These are phyloP conservation scores for Gaillardinia entomophila DNA, from an alignment of 805 yeast genomes.

Conservation along the genomic window DNA sequence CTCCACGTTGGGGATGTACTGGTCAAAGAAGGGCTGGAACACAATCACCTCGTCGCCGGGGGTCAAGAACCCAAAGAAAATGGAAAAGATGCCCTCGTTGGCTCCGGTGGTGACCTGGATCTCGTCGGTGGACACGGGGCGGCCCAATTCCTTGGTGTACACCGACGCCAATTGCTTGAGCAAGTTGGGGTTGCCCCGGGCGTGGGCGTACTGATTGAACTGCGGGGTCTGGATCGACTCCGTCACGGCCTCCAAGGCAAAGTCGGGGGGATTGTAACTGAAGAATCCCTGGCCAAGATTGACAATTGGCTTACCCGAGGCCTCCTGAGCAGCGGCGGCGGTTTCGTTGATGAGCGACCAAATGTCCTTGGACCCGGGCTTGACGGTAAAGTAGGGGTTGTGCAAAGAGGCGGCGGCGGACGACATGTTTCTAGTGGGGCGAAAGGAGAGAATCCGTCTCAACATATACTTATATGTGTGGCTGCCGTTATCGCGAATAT, in stretches of 20 bases:
- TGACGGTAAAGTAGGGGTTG: constrained; percentile 56
- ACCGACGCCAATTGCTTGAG: constrained; percentile 63
- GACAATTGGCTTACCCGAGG: constrained; percentile 68
- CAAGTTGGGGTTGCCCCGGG: constrained; percentile 79
- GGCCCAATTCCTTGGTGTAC: constrained; percentile 63
- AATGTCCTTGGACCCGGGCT: constrained; percentile 75
- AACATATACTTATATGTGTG: too few relatives aligned
- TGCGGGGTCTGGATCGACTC: constrained; percentile 67
- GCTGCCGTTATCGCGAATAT: too few relatives aligned
- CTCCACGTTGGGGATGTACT: constrained; percentile 90
- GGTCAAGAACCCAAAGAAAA: constrained; percentile 77
- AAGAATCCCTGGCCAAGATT: constrained; percentile 97
- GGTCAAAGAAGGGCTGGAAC: constrained; percentile 95
- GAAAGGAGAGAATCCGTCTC: too few relatives aligned
- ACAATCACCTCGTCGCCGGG: constrained; percentile 94
- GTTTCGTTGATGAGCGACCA: constrained; percentile 96
- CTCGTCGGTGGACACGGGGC: constrained; percentile 52
- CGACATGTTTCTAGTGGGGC: too few relatives aligned
- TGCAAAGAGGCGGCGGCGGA: constrained; percentile 28
- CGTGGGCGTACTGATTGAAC: constrained; percentile 88
- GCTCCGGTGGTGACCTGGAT: constrained; percentile 92
- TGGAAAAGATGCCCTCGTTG: constrained; percentile 87
- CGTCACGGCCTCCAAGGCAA: constrained; percentile 79
- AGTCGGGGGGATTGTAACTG: constrained; percentile 93
- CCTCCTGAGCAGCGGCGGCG: constrained; percentile 74